A percentile compares a stretch with the other conserved stretches of the same genome.
These are phyloP conservation scores for Cryomyces antarcticus DNA, from an alignment of 495 filamentous ascomycete genomes.

Conservation along the genomic window DNA sequence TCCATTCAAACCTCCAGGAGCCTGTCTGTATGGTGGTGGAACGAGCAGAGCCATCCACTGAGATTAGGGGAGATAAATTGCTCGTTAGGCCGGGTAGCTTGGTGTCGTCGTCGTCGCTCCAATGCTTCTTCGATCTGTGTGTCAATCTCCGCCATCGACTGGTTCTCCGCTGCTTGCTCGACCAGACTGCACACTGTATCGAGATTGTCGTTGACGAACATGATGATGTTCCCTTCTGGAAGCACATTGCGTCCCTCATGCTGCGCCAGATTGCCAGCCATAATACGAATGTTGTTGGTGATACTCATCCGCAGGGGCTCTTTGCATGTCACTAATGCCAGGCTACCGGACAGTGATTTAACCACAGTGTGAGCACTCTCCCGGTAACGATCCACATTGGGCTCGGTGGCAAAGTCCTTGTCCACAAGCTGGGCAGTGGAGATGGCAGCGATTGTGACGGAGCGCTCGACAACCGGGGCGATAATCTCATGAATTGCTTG, in stretches of 20 bases:
- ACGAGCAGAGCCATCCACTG: constrained; percentile 74
- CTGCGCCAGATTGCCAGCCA: constrained; percentile 43
- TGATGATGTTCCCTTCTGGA: constrained; percentile 74
- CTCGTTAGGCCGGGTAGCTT: constrained; percentile 48
- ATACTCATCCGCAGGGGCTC: constrained; percentile 92
- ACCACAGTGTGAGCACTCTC: constrained; percentile 80
- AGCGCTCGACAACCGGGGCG: constrained; percentile 86
- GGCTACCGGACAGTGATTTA: constrained; percentile 71
- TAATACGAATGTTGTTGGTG: constrained; percentile 74
- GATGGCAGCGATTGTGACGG: constrained; percentile 92
- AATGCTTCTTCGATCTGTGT: constrained; percentile 65
- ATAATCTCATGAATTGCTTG: constrained; percentile 88
- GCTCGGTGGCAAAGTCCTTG: constrained; percentile 90
- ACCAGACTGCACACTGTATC: constrained; percentile 82
- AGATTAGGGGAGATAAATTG: constrained; percentile 62
- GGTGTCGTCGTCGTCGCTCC: constrained; percentile 50
- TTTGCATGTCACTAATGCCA: constrained; percentile 94
- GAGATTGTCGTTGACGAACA: constrained; percentile 96
- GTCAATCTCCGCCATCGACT: constrained; percentile 83
- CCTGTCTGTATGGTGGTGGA: constrained; percentile 71
- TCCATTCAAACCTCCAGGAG: constrained; percentile 59
- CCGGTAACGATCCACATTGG: constrained; percentile 67
- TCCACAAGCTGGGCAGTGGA: constrained; percentile 81
- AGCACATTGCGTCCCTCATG: constrained; percentile 28
- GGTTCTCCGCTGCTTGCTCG: constrained; percentile 83